Conservation (phyloP, 345 rosid genomes). For the Eucalyptus paniculata region DNA sequence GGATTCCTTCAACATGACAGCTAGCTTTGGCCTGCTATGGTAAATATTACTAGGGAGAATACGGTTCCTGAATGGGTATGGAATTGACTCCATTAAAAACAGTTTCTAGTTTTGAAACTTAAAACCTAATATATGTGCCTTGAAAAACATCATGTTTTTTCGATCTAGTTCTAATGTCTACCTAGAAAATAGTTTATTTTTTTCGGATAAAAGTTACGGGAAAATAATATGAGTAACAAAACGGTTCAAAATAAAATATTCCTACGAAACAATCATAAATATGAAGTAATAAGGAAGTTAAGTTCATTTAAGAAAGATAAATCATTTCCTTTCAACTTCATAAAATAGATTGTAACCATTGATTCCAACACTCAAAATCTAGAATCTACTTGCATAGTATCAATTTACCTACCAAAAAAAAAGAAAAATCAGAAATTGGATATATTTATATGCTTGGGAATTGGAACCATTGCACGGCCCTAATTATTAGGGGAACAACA, state of each 20-base stretch:
- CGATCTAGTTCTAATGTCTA: accelerated
- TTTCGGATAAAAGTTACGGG: too few relatives aligned
- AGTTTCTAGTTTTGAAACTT: accelerated
- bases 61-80: background rate
- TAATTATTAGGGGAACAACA: background rate
- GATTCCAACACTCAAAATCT: accelerated
- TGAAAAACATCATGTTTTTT: background rate
- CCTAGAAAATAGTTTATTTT: accelerated
- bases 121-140: accelerated
- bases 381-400: accelerated
- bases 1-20: background rate
- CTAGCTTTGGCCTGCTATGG: background rate
- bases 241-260: too few relatives aligned
- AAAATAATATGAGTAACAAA: too few relatives aligned
- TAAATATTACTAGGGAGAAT: background rate
- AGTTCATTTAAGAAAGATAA: too few relatives aligned
- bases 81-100: accelerated
- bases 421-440: background rate
- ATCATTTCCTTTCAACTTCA: too few relatives aligned
- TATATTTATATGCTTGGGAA: background rate
- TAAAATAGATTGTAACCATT: background rate
- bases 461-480: accelerated
- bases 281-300: too few relatives aligned
- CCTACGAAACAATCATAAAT: too few relatives aligned
- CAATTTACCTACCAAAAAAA: too few relatives aligned